Conservation (phyloP, 83 land plant genomes). For the Thuja plicata region DNA sequence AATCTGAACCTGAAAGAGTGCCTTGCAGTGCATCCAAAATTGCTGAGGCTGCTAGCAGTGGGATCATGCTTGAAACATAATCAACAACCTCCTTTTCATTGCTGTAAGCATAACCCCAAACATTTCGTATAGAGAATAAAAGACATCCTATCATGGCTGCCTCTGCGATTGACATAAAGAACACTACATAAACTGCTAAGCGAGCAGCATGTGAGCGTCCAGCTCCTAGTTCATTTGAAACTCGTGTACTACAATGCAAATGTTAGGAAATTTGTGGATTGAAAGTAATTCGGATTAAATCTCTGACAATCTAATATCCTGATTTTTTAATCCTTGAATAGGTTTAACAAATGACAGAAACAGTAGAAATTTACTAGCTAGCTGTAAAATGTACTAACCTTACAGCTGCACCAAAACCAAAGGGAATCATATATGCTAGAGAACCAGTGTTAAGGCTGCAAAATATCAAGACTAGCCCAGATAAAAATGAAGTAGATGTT, state of each 20-base stretch:
- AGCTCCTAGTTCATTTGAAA: slow-evolving; percentile 41
- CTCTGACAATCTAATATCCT: background rate
- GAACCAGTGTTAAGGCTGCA: slow-evolving; percentile 54
- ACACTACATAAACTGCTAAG: slow-evolving; percentile 24
- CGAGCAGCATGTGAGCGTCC: slow-evolving; percentile 29
- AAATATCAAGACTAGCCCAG: background rate
- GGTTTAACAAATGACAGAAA: background rate
- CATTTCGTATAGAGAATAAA: slow-evolving; percentile 22
- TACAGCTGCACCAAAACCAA: slow-evolving; percentile 58
- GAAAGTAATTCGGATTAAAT: background rate
- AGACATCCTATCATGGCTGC: slow-evolving; percentile 14
- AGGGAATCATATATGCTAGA: slow-evolving; percentile 54
- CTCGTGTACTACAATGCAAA: slow-evolving; percentile 22
- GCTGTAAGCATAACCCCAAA: slow-evolving; percentile 61
- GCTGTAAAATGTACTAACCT: slow-evolving; percentile 33
- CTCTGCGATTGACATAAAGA: slow-evolving; percentile 18
- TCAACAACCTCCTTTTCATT: slow-evolving; percentile 41
- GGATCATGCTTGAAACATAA: slow-evolving; percentile 35
- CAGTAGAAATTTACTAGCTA: background rate
- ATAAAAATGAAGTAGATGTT: background rate
- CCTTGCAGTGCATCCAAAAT: slow-evolving; percentile 42
- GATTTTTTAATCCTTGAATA: background rate
- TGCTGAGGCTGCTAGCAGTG: slow-evolving; percentile 34
- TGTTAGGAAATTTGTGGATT: background rate
- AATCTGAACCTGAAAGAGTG: slow-evolving; percentile 34